phyloP scores from a whole-genome alignment of 2,329 filamentous ascomycete genomes.

The Fusarium penzigii region DNA sequence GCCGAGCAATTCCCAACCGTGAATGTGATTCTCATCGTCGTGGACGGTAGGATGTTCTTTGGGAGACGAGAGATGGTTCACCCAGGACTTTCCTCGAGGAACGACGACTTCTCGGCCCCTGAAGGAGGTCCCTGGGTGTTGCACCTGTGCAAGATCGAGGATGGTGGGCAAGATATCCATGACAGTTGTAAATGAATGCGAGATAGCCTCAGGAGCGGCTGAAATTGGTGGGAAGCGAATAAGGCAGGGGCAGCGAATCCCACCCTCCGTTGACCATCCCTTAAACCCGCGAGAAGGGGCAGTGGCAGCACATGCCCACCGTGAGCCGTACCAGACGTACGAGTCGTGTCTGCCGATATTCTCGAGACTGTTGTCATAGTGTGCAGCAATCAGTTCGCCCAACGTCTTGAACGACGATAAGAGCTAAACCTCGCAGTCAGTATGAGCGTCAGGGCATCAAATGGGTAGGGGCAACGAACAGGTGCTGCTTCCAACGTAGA shows the following conservation, averaged over 20 bases:
- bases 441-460: neutral
- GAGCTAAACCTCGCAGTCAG: conserved; percentile 29
- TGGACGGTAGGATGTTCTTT: conserved; percentile 9
- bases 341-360: conserved; percentile 57
- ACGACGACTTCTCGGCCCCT: conserved; percentile 14
- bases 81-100: conserved; percentile 14
- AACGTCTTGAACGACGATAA: conserved; percentile 4
- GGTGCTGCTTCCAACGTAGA: conserved; percentile 60
- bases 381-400: conserved; percentile 14
- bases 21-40: conserved; percentile 43
- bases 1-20: conserved; percentile 59
- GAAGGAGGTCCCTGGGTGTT: conserved; percentile 39
- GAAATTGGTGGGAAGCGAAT: conserved; percentile 30
- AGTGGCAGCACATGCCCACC: conserved; percentile 48
- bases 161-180: conserved; percentile 52
- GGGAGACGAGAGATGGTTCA: neutral
- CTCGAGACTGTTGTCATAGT: conserved; percentile 51
- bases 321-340: conserved; percentile 62
- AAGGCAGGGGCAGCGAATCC: conserved; percentile 13
- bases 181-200: conserved; percentile 36
- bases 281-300: conserved; percentile 40
- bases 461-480: conserved; percentile 31
- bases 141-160: conserved; percentile 45
- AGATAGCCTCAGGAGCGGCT: conserved; percentile 40
- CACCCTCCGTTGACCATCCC: conserved; percentile 27